Base-by-base conservation (phyloP, 2,329 filamentous ascomycete species). In the Fusarium floridanum region DNA sequence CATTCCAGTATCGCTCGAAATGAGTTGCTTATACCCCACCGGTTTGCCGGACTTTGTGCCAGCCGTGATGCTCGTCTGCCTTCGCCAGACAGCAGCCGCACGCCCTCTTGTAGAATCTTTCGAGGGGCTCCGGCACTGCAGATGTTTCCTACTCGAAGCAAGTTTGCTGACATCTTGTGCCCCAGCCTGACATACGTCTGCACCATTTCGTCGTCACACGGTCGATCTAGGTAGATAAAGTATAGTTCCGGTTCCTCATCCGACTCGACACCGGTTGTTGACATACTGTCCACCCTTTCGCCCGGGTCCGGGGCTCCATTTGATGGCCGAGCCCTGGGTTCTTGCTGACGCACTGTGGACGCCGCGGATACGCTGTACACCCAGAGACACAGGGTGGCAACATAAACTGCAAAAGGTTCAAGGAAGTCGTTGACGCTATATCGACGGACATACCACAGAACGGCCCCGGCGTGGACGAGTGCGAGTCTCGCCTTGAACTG, bases 171-270 rank as follows among this genome's bases (percentile, higher is more conserved):
- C 64, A 75, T 75, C 50, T 73, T 75, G 17, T 75, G 70, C 3
- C 73, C 73, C 1, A 71, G 60, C 0, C 73, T 65, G 29, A 75
- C 75, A 37, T 73, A 75, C 0, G 67, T 56, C 27, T 75, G 73
- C 0, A 75, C 73, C 64, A 75, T 75, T 48, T 75, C 73, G 11
- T 75, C 73, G 11, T 75, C 73, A 6, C 72, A 75, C 10, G 73
- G 73, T 4, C 73, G 70, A 37, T 75, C 73, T 0, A 75, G 56
- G 22, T 75, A 67, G 2, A 75, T 66, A 20, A 75, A 76, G 6
- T 55, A 34, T 8, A 59, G 64, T 5, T 75, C 73, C 17, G 64
- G 73, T 2, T 73, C 55, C 36, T 68, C 62, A 24, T 68, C 66
- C 16, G 36, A 27, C 9, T 65, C 43, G 1, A n/a, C n/a, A 29